Base-by-base conservation (phyloP, 352 stramenopile genomes). In the Globisporangium radiosum region DNA sequence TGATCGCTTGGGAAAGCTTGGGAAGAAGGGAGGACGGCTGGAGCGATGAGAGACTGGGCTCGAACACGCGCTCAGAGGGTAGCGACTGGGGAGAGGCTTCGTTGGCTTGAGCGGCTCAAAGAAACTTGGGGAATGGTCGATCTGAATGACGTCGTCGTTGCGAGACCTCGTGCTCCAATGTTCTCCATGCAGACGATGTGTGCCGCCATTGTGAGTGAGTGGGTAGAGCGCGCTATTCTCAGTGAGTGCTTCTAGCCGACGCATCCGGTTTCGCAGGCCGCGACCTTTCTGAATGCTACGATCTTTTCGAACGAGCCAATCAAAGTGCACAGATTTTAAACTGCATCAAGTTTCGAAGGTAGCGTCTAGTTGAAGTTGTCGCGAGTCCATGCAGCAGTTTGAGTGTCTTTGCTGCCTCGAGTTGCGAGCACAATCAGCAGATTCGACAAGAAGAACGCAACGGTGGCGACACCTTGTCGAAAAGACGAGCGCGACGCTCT, bases 51-150 rank as follows among this genome's bases (percentile, higher is more conserved):
- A 55, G 43, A 2, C 25, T 25, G 25, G 25, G 43, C 13, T 17
- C 43, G 39, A 11, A 43, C 39, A 15, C 11, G 43, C 43, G 43
- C 43, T 11, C 5, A 17, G 3, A 5, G 11, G 11, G 17, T 11
- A 14, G 8, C n/a, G 43, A 15, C 3, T n/a, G 43, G 19, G 51
- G 60, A 52, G 19, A 44, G 43, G 53, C 19, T 47, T 69, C 19
- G 45, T 4, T 43, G 40, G 50, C 67, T 82, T 86, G 74, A 60
- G 68, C 55, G 47, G 59, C 68, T 58, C 55, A 60, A 63, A 60
- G 69, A 58, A 81, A 78, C 67, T 81, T 85, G 66, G 47, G 55
- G 56, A 89, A 85, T 86, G 79, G 66, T 15, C 14, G 36, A 51
- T 33, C 5, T 10, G 11, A 7, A 17, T 1, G 17, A 5, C 9